Conservation (phyloP, 257 asterid genomes). For the Leptodermis oblonga region DNA sequence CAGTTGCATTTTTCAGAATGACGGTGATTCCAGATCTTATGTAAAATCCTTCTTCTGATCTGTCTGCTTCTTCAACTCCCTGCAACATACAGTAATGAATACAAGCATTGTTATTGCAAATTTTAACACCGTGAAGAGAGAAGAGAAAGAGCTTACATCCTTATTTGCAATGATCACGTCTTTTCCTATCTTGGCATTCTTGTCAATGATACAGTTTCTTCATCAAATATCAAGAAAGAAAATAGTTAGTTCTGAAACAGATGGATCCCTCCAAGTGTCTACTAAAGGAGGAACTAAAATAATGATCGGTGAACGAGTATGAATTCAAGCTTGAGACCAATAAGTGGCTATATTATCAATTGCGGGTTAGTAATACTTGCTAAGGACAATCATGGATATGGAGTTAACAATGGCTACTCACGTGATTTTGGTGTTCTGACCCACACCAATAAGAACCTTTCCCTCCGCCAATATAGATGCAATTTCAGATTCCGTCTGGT, state of each 20-base stretch:
- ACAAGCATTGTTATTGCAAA: not conserved
- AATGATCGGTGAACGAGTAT: not conserved
- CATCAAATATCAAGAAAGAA: slow-evolving; percentile 21
- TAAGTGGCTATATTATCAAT: not conserved
- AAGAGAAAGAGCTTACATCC: slow-evolving; percentile 54
- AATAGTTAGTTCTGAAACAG: slow-evolving; percentile 5
- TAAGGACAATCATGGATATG: not conserved
- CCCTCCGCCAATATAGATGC: slow-evolving; percentile 71
- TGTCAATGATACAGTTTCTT: slow-evolving; percentile 93
- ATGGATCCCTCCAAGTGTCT: no score
- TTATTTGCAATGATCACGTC: slow-evolving; percentile 73
- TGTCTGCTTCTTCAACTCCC: slow-evolving; percentile 83
- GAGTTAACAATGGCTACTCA: no score
- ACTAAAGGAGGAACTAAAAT: no score
- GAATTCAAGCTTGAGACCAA: not conserved
- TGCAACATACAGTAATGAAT: slow-evolving; percentile 13
- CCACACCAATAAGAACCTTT: slow-evolving; percentile 89
- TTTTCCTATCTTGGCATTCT: slow-evolving; percentile 89
- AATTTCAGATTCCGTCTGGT: slow-evolving; percentile 87
- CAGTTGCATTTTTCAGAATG: slow-evolving; percentile 74
- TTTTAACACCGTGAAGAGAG: not conserved
- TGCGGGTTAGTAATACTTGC: not conserved
- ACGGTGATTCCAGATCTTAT: slow-evolving; percentile 84
- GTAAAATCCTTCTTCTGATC: slow-evolving; percentile 73
- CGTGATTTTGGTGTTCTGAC: slow-evolving; percentile 82